Base-by-base conservation (phyloP, 2,329 filamentous ascomycete species). In the Knoxdaviesia capensis region DNA sequence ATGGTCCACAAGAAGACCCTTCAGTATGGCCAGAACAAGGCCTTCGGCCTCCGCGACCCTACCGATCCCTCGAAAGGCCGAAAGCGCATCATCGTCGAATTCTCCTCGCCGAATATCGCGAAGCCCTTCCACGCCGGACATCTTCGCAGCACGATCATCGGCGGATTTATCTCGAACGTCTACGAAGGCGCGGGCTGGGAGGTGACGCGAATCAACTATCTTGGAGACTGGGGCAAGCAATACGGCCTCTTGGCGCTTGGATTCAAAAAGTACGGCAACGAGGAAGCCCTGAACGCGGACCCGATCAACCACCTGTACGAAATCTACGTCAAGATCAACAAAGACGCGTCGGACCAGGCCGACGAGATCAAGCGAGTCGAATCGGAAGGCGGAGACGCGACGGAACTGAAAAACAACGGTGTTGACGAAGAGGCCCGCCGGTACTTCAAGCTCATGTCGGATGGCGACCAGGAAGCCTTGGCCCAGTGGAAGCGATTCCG, bases 71-170 rank as follows among this genome's bases (percentile, higher is more conserved):
- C 63, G 41, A 64, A 68, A 45, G 74, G 70, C 47, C 65, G 64
- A 51, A 83, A 83, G 65, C 71, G 68, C 46, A 69, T 75, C 36
- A 71, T 90, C 41, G 71, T 90, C 51, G 83, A 90, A 53, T 90
- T 88, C 59, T 85, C 79, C 6, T 86, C 80, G 6, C 83, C 84
- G 41, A 90, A 90, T 56, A 86, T 90, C 45, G 83, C 83, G 38
- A 88, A 88, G 60, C 82, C 80, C 29, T 86, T 86, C 63, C 80
- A 85, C 54, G 80, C 80, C 35, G 79, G 80, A 8, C 80, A 87
- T 57, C 63, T 86, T 51, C 69, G 81, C 52, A 80, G 75, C 50
- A 87, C 80, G 34, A 85, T 86, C 53, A 85, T 86, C 46, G 80
- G 80, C 40, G 79, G 79, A 35, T 86, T 85, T 60, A 63, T 86